Conservation (phyloP, 352 stramenopile species). For the Halophytophthora polymorphica region DNA sequence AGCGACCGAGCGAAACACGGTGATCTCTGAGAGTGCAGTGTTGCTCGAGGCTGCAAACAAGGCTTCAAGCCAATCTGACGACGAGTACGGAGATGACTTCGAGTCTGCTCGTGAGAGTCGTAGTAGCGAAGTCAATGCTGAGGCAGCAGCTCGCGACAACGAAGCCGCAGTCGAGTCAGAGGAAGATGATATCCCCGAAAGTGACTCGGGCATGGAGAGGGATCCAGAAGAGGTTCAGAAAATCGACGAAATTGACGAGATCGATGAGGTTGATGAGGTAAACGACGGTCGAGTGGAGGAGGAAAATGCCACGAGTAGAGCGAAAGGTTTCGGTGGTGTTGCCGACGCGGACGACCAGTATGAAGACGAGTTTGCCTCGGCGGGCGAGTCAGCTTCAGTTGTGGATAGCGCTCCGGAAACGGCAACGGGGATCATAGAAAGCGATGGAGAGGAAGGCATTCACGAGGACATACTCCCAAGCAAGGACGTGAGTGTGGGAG, state of each 20-base stretch:
- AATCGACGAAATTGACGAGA: no score
- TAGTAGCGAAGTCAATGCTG: background rate
- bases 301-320: background rate
- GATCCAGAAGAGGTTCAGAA: no score
- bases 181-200: background rate
- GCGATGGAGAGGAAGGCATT: slow-evolving; percentile 1
- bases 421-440: slow-evolving; percentile 7
- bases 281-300: background rate
- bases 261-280: background rate
- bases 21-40: background rate
- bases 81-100: slow-evolving; percentile 21
- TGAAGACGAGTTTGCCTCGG: slow-evolving; percentile 44
- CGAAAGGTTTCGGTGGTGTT: slow-evolving; percentile 1
- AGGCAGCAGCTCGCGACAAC: background rate
- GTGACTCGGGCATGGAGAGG: background rate
- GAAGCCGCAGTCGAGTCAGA: background rate
- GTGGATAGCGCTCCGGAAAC: background rate
- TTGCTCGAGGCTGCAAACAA: background rate
- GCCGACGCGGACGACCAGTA: slow-evolving; percentile 16
- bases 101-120: slow-evolving; percentile 6
- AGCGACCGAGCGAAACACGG: background rate
- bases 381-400: slow-evolving; percentile 6
- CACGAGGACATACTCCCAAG: slow-evolving; percentile 3
- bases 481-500: slow-evolving; percentile 1
- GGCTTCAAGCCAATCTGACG: background rate